Base-by-base conservation (phyloP, 129 eudicot species). In the Mikania micrantha region DNA sequence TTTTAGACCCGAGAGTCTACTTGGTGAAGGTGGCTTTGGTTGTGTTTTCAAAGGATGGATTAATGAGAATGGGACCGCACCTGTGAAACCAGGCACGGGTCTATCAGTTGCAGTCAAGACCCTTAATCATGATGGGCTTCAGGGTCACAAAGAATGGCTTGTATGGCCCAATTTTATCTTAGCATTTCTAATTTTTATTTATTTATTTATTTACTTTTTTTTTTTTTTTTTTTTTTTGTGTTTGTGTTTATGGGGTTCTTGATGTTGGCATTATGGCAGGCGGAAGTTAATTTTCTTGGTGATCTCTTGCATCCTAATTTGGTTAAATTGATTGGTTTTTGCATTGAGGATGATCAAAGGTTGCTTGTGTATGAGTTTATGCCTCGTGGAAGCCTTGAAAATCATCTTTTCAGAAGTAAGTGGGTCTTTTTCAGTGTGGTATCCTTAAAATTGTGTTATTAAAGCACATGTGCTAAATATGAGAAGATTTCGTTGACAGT, bases 91-190 rank as follows among this genome's bases (percentile, higher is more conserved):
- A 4, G 95, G 98, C 19, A 79, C 91, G 2, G 99, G 96, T n/a
- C 84, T 89, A 66, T 70, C 96, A 0, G 99, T 93, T 79, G 99
- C 99, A 1, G 99, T 93, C 28, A 93, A 93, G 74, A 93, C 95
- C 50, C 95, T 89, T 64, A 93, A 93, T 66, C 96, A 87, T 38
- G 95, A 86, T 71, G 99, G 99, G 44, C 88, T 89, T 63, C 99
- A 93, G 86, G 98, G 98, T 71, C 98, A 92, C 72, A 92, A 78
- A 80, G 98, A 92, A 74, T 92, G 98, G 98, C 89, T 93, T 48
- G 99, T 88, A 84, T 7, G 90, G 13, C 3, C 17, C 9, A 10
- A 44, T 45, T 21, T 38, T 66, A 22, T 28, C 6, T 58, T 9
- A 21, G 0, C 4, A 1, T 74, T 41, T 29, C 7, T 42, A 34